Percentiles rank a stretch among this genome's conserved stretches.
Conservation (phyloP, 108 stramenopile genomes). For the Nitzschia sp. region DNA sequence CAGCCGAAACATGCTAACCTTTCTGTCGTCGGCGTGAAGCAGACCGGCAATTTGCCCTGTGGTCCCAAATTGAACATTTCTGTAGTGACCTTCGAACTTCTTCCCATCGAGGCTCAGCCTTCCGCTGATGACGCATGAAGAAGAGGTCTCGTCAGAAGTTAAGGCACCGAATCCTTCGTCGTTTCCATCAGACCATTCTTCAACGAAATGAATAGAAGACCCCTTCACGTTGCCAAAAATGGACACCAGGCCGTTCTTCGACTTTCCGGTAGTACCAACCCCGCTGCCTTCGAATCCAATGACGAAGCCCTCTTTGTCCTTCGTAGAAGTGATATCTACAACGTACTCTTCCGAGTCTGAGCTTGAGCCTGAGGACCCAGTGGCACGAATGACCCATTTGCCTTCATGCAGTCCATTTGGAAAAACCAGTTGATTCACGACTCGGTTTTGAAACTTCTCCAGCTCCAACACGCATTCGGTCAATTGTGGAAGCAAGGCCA, state of each 20-base stretch:
- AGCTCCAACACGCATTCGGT: conserved; percentile 47
- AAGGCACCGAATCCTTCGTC: conserved; percentile 25
- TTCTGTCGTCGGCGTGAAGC: conserved; percentile 4
- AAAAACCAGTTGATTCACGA: conserved; percentile 3
- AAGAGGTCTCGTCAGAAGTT: conserved; percentile 36
- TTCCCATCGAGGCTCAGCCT: conserved; percentile 64
- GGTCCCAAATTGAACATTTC: conserved; percentile 60
- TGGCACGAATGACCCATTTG: conserved; percentile 68
- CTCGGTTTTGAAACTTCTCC: conserved; percentile 7
- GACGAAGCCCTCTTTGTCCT: conserved; percentile 6
- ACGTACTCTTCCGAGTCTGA: conserved; percentile 65
- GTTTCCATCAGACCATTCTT: conserved; percentile 60
- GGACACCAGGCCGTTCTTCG: conserved; percentile 56
- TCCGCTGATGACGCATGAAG: conserved; percentile 65
- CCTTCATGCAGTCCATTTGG: conserved; percentile 44
- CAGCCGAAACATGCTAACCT: conserved; percentile 16
- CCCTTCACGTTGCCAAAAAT: conserved; percentile 57
- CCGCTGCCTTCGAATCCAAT: conserved; percentile 60
- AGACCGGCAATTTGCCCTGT: conserved; percentile 63
- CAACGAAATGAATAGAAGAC: conserved; percentile 60
- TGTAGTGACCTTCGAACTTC: conserved; percentile 75
- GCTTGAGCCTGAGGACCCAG: conserved; percentile 37
- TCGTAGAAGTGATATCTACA: conserved; percentile 34
- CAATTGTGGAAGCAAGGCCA: conserved; percentile 57
- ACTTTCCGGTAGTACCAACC: conserved; percentile 59